phyloP scores from a whole-genome alignment of 163 green algal genomes.

The Trebouxia gelatinosa region DNA sequence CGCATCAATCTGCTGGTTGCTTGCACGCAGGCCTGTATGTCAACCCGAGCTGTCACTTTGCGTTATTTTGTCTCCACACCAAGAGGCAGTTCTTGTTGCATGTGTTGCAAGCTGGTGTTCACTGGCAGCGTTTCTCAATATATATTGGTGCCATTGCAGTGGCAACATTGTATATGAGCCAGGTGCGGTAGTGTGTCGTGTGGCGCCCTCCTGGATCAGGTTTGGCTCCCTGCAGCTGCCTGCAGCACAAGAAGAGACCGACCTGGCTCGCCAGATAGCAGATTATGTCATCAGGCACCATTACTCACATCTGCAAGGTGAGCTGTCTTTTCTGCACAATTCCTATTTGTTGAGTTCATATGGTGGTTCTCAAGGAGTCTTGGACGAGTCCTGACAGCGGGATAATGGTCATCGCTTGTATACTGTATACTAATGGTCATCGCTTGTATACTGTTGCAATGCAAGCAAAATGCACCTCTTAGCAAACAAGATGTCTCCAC shows the following conservation, averaged over 20 bases:
- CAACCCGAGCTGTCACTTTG: neutral
- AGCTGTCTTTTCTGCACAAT: too few relatives aligned
- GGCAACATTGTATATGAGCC: conserved; percentile 80
- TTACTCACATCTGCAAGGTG: conserved; percentile 65
- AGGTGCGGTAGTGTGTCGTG: conserved; percentile 82
- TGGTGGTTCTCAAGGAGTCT: too few relatives aligned
- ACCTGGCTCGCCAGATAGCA: conserved; percentile 63
- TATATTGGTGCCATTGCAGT: conserved; percentile 53
- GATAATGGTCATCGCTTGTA: too few relatives aligned
- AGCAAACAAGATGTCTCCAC: too few relatives aligned
- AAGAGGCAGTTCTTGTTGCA: neutral
- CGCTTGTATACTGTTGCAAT: too few relatives aligned
- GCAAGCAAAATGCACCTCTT: too few relatives aligned
- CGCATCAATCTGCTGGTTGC: neutral
- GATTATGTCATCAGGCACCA: conserved; percentile 90
- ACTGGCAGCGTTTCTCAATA: too few relatives aligned
- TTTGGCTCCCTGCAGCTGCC: conserved; percentile 86
- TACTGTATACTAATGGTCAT: too few relatives aligned
- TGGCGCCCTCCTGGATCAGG: conserved; percentile 79
- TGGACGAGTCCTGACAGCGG: too few relatives aligned
- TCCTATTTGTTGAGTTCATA: too few relatives aligned
- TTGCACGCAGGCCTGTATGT: neutral
- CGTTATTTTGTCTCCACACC: neutral
- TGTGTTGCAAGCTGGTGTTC: neutral
- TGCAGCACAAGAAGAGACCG: conserved; percentile 59